These are phyloP conservation scores for Fusarium sublunatum DNA, from an alignment of 2,329 filamentous ascomycete genomes.

Conservation along the genomic window DNA sequence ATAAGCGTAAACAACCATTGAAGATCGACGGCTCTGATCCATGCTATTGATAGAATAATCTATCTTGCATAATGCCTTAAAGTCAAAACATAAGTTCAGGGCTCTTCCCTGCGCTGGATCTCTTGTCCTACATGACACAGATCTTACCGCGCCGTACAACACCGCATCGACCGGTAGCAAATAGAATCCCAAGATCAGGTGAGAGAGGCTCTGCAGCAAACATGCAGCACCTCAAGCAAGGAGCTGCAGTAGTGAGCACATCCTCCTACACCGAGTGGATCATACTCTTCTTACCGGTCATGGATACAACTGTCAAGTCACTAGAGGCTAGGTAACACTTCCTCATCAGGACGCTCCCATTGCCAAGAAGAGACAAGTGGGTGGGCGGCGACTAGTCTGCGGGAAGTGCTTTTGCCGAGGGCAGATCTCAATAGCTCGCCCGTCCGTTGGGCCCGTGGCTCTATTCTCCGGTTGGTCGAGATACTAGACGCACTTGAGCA, in stretches of 20 bases:
- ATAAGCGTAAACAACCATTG: too few relatives aligned
- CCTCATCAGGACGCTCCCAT: background rate
- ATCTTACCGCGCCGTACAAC: conserved; percentile 5
- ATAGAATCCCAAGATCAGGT: background rate
- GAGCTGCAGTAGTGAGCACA: background rate
- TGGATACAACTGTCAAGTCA: conserved; percentile 6
- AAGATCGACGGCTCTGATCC: too few relatives aligned
- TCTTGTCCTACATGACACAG: background rate
- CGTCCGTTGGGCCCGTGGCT: conserved; percentile 22
- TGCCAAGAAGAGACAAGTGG: conserved; percentile 16
- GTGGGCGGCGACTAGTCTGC: conserved; percentile 8
- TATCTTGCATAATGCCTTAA: background rate
- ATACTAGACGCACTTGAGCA: background rate
- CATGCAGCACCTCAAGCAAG: conserved; percentile 5
- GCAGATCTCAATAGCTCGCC: conserved; percentile 42
- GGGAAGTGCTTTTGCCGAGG: conserved; percentile 25
- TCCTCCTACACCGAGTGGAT: conserved; percentile 9
- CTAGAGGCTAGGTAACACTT: background rate
- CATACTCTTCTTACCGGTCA: background rate
- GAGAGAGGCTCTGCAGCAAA: conserved; percentile 13
- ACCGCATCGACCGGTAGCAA: background rate
- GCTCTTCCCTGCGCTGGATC: background rate
- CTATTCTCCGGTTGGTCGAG: conserved; percentile 30
- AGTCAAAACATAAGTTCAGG: too few relatives aligned
- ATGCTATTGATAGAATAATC: too few relatives aligned